Evolutionary conservation across 2,329 filamentous ascomycete genomes (phyloP), one percentile per base, ranked within the genome.

Genomic region (Didymosphaeria variabile): DNA sequence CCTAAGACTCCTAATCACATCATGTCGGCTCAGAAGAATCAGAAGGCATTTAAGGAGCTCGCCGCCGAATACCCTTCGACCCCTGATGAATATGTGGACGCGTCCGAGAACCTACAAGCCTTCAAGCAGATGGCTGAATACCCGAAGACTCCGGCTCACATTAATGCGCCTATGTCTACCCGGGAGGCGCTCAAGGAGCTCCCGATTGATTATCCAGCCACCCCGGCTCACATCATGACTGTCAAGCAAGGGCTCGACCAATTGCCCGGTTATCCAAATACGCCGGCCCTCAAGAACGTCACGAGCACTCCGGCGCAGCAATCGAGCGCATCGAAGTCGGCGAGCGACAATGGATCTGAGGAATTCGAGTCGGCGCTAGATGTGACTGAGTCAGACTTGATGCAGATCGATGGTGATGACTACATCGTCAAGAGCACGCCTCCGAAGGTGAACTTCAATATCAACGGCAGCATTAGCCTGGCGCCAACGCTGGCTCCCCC

Each of bases 101-200:
- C 70, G 31, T 57, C 68, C 32, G 58, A 57, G 12, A 66, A 64
- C 31, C 62, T 62, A 44, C 58, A 63, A 2, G 67, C 65, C 7
- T 60, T 73, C 8, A 60, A 63, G 32, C 65, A 66, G 46, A 57
- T 72, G 13, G 40, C 32, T 13, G 62, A 36, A 10, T 73, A 72
- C 47, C 71, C 69, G 7, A 67, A 66, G 29, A 73, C 72, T n/a
- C 72, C 70, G 17, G 62, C 63, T 3, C 72, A 73, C 45, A 69
- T 73, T 17, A 29, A 19, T 13, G 69, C 66, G 1, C 66, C 69
- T 10, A 56, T 70, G 17, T 62, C 55, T 5, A 62, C 57, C 19
- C 62, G 59, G 17, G 66, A 61, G 12, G 67, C 68, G 6, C 44
- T 73, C 29, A 61, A 61, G 38, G 66, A 70, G 46, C 57, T 72